Evolutionary conservation across 768 basidiomycete species (phyloP).

Genomic region (Boletus pseudopeckii): DNA sequence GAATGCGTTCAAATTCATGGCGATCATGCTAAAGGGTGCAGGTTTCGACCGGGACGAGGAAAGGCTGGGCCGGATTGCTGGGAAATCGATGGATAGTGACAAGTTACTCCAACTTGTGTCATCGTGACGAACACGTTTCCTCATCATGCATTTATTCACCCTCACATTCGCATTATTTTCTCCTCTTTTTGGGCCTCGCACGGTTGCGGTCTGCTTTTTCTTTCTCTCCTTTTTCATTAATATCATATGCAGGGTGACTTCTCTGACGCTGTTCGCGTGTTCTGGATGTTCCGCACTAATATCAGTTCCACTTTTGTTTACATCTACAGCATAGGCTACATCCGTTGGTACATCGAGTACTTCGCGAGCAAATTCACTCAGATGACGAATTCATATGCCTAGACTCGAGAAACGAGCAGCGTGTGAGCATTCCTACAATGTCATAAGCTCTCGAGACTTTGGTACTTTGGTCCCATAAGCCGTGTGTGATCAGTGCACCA

Average conservation of each 20-base stretch:
- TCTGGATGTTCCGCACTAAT: slow-evolving; percentile 30
- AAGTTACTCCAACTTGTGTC: slow-evolving; percentile 58
- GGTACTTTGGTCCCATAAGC: too few relatives aligned
- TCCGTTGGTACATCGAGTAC: slow-evolving; percentile 22
- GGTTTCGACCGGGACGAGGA: slow-evolving; percentile 57
- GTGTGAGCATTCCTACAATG: too few relatives aligned
- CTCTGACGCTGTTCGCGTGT: slow-evolving; percentile 25
- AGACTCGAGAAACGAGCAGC: too few relatives aligned
- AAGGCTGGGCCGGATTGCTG: slow-evolving; percentile 50
- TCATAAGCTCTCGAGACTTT: too few relatives aligned
- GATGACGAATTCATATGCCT: slow-evolving; percentile 8
- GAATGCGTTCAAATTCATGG: slow-evolving; percentile 75
- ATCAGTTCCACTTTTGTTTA: slow-evolving; percentile 18
- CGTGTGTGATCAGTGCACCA: too few relatives aligned
- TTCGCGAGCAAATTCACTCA: slow-evolving; percentile 20
- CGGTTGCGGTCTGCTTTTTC: slow-evolving; percentile 6
- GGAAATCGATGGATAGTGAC: slow-evolving; percentile 59
- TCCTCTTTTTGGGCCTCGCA: slow-evolving; percentile 7
- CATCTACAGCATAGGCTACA: slow-evolving; percentile 24
- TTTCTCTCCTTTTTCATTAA: slow-evolving; percentile 1
- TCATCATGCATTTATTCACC: slow-evolving; percentile 14
- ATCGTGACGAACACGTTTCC: slow-evolving; percentile 26
- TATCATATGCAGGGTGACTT: slow-evolving; percentile 8
- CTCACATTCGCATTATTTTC: slow-evolving; percentile 12
- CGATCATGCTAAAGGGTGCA: slow-evolving; percentile 68